Conservation (phyloP, 2,329 filamentous ascomycete species). For the Botrytis cinerea region DNA sequence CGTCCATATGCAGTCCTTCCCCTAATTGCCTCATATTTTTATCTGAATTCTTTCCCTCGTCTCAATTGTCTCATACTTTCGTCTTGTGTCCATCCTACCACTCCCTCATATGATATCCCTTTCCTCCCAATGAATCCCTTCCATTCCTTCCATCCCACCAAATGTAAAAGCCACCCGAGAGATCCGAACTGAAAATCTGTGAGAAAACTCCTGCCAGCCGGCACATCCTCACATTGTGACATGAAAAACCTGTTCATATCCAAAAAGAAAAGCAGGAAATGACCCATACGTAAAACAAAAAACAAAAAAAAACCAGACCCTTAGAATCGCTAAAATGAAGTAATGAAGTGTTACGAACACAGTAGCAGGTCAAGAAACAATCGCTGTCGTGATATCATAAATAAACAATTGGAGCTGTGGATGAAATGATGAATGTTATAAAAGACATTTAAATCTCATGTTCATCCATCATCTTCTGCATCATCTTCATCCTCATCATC, state of each 20-base stretch:
- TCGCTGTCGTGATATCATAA: slow-evolving; percentile 40
- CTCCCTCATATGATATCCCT: slow-evolving; percentile 10
- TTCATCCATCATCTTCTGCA: slow-evolving; percentile 37
- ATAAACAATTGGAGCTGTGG: slow-evolving; percentile 29
- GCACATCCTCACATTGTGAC: slow-evolving; percentile 19
- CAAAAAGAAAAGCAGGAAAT: not conserved
- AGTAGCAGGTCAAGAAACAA: slow-evolving; percentile 30
- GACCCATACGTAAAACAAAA: slow-evolving; percentile 9
- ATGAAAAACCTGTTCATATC: slow-evolving; percentile 25
- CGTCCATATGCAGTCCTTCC: slow-evolving; percentile 23
- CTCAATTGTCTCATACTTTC: slow-evolving; percentile 10
- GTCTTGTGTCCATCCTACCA: slow-evolving; percentile 8
- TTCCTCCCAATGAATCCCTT: slow-evolving; percentile 8
- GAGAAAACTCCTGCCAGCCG: slow-evolving; percentile 25
- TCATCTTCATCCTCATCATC: slow-evolving; percentile 42
- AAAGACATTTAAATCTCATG: slow-evolving; percentile 1
- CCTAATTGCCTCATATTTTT: not conserved
- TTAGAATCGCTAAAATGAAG: slow-evolving; percentile 31
- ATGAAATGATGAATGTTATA: slow-evolving; percentile 10
- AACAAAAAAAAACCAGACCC: slow-evolving; percentile 13
- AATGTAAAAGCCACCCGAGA: slow-evolving; percentile 18
- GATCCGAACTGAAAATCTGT: slow-evolving; percentile 13
- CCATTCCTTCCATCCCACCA: slow-evolving; percentile 23
- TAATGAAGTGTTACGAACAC: slow-evolving; percentile 26
- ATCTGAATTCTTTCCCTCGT: slow-evolving; percentile 14